phyloP scores from a whole-genome alignment of 2,329 filamentous ascomycete genomes.

The Talaromyces marneffei region DNA sequence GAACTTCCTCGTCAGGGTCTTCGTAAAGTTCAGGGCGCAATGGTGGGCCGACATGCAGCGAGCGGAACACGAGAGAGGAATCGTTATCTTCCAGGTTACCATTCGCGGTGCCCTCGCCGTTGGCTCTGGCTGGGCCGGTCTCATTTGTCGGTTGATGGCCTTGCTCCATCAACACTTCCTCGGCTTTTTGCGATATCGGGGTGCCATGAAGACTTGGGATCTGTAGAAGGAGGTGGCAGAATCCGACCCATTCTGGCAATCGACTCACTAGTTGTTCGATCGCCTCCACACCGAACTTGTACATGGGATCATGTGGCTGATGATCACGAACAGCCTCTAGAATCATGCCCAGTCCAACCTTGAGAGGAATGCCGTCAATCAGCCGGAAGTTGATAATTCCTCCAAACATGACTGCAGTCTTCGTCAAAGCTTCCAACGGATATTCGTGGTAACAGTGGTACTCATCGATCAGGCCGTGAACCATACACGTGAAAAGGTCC shows the following conservation, averaged over 20 bases:
- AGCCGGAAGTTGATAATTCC: slow-evolving; percentile 93
- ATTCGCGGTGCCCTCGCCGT: slow-evolving; percentile 56
- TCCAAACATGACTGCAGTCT: slow-evolving; percentile 92
- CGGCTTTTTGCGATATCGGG: slow-evolving; percentile 74
- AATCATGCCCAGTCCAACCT: slow-evolving; percentile 95
- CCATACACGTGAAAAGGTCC: slow-evolving; percentile 97
- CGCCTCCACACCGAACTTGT: slow-evolving; percentile 94
- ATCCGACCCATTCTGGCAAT: slow-evolving; percentile 89
- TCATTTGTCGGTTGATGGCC: slow-evolving; percentile 54
- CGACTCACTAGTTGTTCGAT: slow-evolving; percentile 80
- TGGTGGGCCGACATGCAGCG: slow-evolving; percentile 69
- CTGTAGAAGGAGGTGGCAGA: slow-evolving; percentile 77
- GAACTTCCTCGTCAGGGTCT: slow-evolving; percentile 75
- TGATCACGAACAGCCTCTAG: slow-evolving; percentile 91
- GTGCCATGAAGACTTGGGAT: slow-evolving; percentile 78
- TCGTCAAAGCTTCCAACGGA: slow-evolving; percentile 89
- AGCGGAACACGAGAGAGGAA: slow-evolving; percentile 65
- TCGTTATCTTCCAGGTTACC: slow-evolving; percentile 62
- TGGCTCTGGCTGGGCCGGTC: slow-evolving; percentile 39
- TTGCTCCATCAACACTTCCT: slow-evolving; percentile 69
- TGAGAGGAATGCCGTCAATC: slow-evolving; percentile 80
- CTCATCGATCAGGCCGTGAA: slow-evolving; percentile 94
- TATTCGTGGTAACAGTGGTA: slow-evolving; percentile 95
- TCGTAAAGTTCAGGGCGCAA: slow-evolving; percentile 61
- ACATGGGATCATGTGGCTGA: slow-evolving; percentile 80